These are phyloP conservation scores for Mycocentrospora acerina DNA, from an alignment of 2,329 filamentous ascomycete species.

Conservation along the genomic window DNA sequence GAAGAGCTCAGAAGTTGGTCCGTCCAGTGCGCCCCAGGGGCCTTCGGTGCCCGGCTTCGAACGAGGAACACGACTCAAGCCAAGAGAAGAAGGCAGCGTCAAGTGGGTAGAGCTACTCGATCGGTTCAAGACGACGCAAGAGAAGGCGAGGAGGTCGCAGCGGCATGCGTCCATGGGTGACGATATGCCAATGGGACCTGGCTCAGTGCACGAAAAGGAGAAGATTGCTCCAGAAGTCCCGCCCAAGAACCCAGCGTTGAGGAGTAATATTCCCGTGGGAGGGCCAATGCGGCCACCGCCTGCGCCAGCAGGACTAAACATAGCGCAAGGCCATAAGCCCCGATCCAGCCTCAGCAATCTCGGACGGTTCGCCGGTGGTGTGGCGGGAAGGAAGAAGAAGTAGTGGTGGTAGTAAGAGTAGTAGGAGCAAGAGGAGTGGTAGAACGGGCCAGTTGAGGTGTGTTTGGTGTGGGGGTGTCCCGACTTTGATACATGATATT, in stretches of 20 bases:
- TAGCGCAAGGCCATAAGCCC: constrained; percentile 33
- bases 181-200: constrained; percentile 21
- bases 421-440: too few species aligned
- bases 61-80: constrained; percentile 69
- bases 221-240: constrained; percentile 30
- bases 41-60: constrained; percentile 49
- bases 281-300: constrained; percentile 20
- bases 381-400: constrained; percentile 40
- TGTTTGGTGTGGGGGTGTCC: too few species aligned
- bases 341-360: constrained; percentile 48
- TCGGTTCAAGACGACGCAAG: constrained; percentile 90
- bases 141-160: constrained; percentile 74
- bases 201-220: constrained; percentile 34
- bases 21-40: constrained; percentile 35
- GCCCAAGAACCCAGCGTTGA: constrained; percentile 21
- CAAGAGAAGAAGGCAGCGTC: constrained; percentile 79
- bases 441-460: neutral
- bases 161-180: constrained; percentile 49
- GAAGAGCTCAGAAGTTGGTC: constrained; percentile 45
- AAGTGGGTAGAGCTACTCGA: constrained; percentile 92
- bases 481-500: neutral
- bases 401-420: too few species aligned
- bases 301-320: constrained; percentile 13
- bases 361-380: constrained; percentile 48
- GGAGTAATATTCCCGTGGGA: constrained; percentile 23